A percentile compares a stretch with the other conserved stretches of the same genome.
Evolutionary conservation across 805 yeast genomes (phyloP).

Genomic region (Teunomyces atbi): DNA sequence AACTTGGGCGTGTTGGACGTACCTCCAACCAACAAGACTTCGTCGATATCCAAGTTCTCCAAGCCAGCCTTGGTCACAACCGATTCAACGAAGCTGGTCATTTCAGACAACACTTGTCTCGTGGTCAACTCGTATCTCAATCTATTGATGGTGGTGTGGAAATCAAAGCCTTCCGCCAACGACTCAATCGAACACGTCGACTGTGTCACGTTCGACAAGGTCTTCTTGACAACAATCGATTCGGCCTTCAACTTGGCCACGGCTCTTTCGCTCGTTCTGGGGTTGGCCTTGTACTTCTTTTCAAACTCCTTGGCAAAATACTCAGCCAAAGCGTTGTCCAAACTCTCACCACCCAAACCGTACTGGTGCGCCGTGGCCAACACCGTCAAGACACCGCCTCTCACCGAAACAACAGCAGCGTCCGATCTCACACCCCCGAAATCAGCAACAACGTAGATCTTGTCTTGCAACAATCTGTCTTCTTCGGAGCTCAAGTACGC

Average conservation of each 20-base stretch:
- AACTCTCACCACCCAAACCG: conserved; percentile 82
- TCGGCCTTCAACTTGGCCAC: conserved; percentile 85
- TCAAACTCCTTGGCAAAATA: conserved; percentile 91
- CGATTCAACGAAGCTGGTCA: conserved; percentile 72
- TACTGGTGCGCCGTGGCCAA: conserved; percentile 81
- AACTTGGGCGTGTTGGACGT: conserved; percentile 89
- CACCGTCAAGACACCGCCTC: conserved; percentile 92
- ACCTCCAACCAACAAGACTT: conserved; percentile 92
- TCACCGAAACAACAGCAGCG: conserved; percentile 87
- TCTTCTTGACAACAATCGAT: conserved; percentile 81
- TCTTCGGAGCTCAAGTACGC: conserved; percentile 61
- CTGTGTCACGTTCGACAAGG: conserved; percentile 83
- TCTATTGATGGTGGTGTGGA: conserved; percentile 90
- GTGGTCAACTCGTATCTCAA: conserved; percentile 88
- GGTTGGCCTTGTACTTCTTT: conserved; percentile 79
- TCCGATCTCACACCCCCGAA: conserved; percentile 96
- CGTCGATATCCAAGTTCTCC: conserved; percentile 84
- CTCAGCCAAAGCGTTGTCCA: conserved; percentile 78
- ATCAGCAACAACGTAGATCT: conserved; percentile 87
- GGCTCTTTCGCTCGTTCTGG: conserved; percentile 78
- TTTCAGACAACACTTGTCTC: conserved; percentile 71
- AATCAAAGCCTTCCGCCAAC: conserved; percentile 90
- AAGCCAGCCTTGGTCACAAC: conserved; percentile 79
- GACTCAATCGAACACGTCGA: conserved; percentile 94
- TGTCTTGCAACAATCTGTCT: conserved; percentile 56